Evolutionary conservation across 768 basidiomycete species (phyloP), one percentile per base, ranked within the genome.

Genomic region (Lactarius pseudohatsudake): DNA sequence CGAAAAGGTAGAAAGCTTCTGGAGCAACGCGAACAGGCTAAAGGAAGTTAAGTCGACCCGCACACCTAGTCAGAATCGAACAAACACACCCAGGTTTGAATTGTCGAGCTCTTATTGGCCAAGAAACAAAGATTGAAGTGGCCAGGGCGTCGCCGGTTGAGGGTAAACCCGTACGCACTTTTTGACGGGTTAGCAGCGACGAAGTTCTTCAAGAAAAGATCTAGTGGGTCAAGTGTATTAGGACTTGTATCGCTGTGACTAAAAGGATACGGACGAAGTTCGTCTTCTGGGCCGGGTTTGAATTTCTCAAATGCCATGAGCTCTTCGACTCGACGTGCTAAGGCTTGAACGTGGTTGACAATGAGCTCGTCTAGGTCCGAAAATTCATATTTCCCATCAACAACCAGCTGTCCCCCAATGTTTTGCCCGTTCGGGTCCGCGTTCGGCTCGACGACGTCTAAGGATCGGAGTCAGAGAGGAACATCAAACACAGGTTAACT

Each of bases 341-440:
- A 96, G 10, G 94, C 90, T 80, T 94, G 92, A 50, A 98, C 88
- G 76, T 99, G 95, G 73, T 95, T 95, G 75, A 98, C 94, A 70
- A 98, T 94, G 71, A 99, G 76, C 75, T 99, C 96, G 75, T 99
- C 97, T 64, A 99, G 82, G 81, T 98, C 97, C 47, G 90, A 86
- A 76, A 96, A 98, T 45, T 82, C 85, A 74, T 96, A 93, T 65
- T 85, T 86, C 47, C 80, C 79, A 70, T 94, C 92, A 30, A 94
- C 87, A 65, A 88, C 80, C 61, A 93, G 83, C 64, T 87, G 84
- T 6, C 83, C 82, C 6, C 85, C 86, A 32, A 85, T 77, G 20
- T 79, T 83, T 73, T 89, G 88, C 34, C 87, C 87, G 50, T 84
- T 87, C 32, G 85, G 86, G 70, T 92, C 89, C 15, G 85, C 85